These are phyloP conservation scores for Rhizophora apiculata DNA, from an alignment of 345 rosid genomes.

Conservation along the genomic window DNA sequence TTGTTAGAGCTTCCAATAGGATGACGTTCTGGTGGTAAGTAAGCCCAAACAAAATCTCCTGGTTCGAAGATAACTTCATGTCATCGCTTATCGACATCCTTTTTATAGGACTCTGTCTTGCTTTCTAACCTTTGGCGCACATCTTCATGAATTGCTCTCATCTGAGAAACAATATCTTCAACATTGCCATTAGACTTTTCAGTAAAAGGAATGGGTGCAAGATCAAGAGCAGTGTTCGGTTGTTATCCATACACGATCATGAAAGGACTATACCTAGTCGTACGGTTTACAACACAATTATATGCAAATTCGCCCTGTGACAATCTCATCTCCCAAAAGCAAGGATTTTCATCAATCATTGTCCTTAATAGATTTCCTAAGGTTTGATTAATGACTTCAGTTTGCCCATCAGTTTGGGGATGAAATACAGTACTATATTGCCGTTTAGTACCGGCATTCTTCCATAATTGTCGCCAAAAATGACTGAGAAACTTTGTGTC, in stretches of 20 bases:
- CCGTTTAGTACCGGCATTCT: background rate
- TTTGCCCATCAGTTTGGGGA: too few species aligned
- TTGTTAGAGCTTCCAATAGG: too few species aligned
- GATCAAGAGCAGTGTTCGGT: slow-evolving; percentile 1
- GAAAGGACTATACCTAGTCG: background rate
- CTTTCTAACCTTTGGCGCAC: too few species aligned
- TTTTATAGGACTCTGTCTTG: background rate
- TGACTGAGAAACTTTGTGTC: background rate
- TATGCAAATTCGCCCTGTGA: slow-evolving; percentile 1
- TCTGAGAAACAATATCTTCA: background rate
- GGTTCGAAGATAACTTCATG: background rate
- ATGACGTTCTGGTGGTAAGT: too few species aligned
- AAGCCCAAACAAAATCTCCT: slow-evolving; percentile 8
- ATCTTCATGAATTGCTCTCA: background rate
- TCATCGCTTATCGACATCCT: background rate
- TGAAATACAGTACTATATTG: background rate
- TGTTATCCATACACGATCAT: background rate
- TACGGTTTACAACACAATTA: background rate
- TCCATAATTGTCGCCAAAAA: background rate
- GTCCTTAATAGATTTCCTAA: background rate
- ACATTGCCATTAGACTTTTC: background rate
- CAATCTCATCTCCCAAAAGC: background rate
- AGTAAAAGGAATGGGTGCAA: background rate
- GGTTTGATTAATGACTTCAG: background rate
- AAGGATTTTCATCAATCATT: background rate